phyloP scores from a whole-genome alignment of 2,329 filamentous ascomycete species.

The Achaetomium macrosporum region DNA sequence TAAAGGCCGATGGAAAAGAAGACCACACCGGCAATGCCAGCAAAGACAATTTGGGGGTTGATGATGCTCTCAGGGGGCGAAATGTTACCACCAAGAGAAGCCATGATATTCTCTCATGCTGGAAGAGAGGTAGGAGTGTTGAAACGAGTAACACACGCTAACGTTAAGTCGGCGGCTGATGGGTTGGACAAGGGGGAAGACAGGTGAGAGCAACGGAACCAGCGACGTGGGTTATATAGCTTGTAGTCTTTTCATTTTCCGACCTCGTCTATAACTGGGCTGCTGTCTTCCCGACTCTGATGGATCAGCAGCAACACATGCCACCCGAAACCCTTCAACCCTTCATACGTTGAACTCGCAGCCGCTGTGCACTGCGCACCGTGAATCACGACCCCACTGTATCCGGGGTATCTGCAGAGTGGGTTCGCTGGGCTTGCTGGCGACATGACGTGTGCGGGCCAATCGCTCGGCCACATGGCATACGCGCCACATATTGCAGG shows the following conservation, averaged over 20 bases:
- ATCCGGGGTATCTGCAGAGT: constrained; percentile 4
- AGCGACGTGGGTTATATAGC: not conserved
- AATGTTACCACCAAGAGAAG: constrained; percentile 64
- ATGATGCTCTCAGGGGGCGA: constrained; percentile 35
- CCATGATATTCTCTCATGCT: constrained; percentile 67
- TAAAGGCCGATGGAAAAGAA: constrained; percentile 48
- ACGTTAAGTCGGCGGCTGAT: not conserved
- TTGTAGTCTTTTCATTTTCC: not conserved
- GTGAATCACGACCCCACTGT: constrained; percentile 5
- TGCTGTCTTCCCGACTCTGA: not conserved
- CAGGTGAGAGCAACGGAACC: not conserved
- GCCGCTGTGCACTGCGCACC: not conserved
- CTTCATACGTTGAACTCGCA: constrained; percentile 1
- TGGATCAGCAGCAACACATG: not conserved
- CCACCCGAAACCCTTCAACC: not conserved
- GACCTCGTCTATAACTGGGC: not conserved
- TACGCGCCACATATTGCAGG: not conserved
- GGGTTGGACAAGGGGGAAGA: not conserved
- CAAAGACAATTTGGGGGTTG: constrained; percentile 46
- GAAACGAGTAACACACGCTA: not conserved
- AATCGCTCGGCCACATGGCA: constrained; percentile 41
- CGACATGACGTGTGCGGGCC: constrained; percentile 29
- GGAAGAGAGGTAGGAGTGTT: constrained; percentile 11
- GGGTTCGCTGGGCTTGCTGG: constrained; percentile 1
- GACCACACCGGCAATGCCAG: constrained; percentile 47